Evolutionary conservation across 2,329 filamentous ascomycete genomes (phyloP), one percentile per base, ranked within the genome.

Genomic region (Penicillium polonicum): DNA sequence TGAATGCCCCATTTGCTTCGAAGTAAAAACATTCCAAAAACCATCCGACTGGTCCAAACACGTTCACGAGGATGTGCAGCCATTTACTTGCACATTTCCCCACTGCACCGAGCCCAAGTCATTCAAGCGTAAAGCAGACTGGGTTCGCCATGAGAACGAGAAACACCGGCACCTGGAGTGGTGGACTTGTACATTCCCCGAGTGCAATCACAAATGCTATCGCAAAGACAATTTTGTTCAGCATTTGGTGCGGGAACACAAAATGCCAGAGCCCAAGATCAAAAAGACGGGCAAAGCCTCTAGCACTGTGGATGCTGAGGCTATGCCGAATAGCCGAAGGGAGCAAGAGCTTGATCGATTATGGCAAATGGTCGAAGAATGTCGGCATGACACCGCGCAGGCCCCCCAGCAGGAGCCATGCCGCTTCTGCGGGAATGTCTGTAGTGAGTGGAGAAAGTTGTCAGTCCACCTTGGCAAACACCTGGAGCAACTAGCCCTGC

Each of bases 41-140:
- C 92, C 92, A 17, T 96, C 92, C 0, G 92, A 97, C 74, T 97
- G 92, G 92, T 96, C 92, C 1, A 96, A 97, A 72, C 92, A 97
- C 69, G 90, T 97, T 0, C 91, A 96, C 66, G 92, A 96, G 74
- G 92, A 97, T 71, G 86, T 96, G 1, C 90, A 94, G 70, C 92
- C 92, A 0, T 96, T 96, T 66, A 95, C 91, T 3, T 97, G 92
- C 75, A 96, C 92, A 0, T 96, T 93, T 78, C 86, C 89, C 2
- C 82, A 85, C 50, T 96, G 92, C 70, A 83, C 84, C 9, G 91
- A 96, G 48, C 87, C 90, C 19, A 96, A 95, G 74, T 92, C 91
- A 36, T 97, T 96, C 80, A 96, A 96, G 76, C 85, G 92, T 48
- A 97, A 96, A 75, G 92, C 92, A 15, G 92, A 97, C 71, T 97